A percentile compares a stretch with the other conserved stretches of the same genome.
phyloP scores from a whole-genome alignment of 1,284 basidiomycete genomes.

The Puccinia coronata region DNA sequence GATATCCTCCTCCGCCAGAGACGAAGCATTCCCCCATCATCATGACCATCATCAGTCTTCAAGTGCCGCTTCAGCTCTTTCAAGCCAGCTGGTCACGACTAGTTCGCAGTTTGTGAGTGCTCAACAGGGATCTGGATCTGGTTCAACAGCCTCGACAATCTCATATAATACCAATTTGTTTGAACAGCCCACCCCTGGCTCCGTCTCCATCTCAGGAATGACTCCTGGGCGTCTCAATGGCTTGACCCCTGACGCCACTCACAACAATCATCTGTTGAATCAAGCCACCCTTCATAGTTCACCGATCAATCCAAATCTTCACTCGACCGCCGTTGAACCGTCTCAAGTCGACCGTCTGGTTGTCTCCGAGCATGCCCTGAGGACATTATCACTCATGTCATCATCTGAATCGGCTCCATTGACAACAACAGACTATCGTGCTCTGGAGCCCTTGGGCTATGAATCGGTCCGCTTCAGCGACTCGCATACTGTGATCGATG shows the following conservation, averaged over 20 bases:
- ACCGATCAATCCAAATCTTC: constrained; percentile 5
- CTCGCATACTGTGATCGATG: too few species aligned
- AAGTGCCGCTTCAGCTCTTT: neutral
- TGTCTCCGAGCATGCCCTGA: neutral
- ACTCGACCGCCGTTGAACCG: neutral
- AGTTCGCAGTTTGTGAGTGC: constrained; percentile 21
- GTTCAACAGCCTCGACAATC: constrained; percentile 37
- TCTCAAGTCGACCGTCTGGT: constrained; percentile 5
- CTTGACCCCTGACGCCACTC: constrained; percentile 11
- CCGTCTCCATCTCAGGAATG: constrained; percentile 21
- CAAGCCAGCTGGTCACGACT: constrained; percentile 1
- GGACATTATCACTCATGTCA: neutral
- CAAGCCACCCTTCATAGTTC: constrained; percentile 1
- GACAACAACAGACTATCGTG: too few species aligned
- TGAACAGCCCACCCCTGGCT: constrained; percentile 40
- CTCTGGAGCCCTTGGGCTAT: too few species aligned
- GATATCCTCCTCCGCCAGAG: neutral
- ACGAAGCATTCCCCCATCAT: neutral
- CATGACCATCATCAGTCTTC: neutral
- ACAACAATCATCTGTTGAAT: constrained; percentile 1
- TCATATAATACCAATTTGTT: constrained; percentile 43
- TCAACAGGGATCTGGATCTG: constrained; percentile 26
- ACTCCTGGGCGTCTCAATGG: constrained; percentile 17
- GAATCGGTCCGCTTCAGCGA: too few species aligned
- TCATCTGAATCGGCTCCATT: neutral